phyloP scores from a whole-genome alignment of 805 yeast species.

The Komagataella kurtzmanii region DNA sequence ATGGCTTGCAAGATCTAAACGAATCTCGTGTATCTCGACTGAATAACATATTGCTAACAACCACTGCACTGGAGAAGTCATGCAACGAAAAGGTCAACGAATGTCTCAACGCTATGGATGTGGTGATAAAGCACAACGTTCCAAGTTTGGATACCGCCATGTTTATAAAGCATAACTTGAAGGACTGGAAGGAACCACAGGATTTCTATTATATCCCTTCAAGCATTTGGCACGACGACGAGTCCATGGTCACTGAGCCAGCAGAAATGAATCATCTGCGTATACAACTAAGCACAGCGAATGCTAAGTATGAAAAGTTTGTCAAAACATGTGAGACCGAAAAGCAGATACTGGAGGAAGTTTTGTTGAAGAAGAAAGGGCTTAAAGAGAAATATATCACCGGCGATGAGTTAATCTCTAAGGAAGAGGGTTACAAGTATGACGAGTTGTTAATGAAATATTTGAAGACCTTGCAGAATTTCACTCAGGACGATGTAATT shows the following conservation, averaged over 20 bases:
- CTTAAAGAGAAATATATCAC: conserved; percentile 16
- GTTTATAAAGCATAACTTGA: conserved; percentile 80
- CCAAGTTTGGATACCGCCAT: conserved; percentile 73
- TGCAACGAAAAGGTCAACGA: conserved; percentile 27
- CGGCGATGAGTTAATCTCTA: conserved; percentile 24
- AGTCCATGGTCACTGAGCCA: conserved; percentile 45
- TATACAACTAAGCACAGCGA: conserved; percentile 29
- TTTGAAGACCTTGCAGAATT: conserved; percentile 39
- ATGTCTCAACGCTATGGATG: conserved; percentile 35
- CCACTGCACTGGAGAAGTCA: conserved; percentile 44
- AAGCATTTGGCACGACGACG: conserved; percentile 96
- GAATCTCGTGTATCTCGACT: conserved; percentile 63
- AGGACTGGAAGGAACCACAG: conserved; percentile 71
- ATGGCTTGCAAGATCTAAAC: conserved; percentile 70
- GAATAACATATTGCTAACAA: conserved; percentile 54
- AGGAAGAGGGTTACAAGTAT: conserved; percentile 24
- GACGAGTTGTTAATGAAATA: conserved; percentile 42
- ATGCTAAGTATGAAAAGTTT: conserved; percentile 22
- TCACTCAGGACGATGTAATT: conserved; percentile 58
- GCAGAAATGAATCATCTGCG: conserved; percentile 46
- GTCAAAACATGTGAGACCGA: conserved; percentile 31
- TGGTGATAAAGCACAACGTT: conserved; percentile 52
- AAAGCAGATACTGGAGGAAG: conserved; percentile 34
- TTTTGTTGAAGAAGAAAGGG: conserved; percentile 20
- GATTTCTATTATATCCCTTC: conserved; percentile 83